Evolutionary conservation across 805 yeast genomes (phyloP).

Genomic region (Ogataea nakhonphanomensis): DNA sequence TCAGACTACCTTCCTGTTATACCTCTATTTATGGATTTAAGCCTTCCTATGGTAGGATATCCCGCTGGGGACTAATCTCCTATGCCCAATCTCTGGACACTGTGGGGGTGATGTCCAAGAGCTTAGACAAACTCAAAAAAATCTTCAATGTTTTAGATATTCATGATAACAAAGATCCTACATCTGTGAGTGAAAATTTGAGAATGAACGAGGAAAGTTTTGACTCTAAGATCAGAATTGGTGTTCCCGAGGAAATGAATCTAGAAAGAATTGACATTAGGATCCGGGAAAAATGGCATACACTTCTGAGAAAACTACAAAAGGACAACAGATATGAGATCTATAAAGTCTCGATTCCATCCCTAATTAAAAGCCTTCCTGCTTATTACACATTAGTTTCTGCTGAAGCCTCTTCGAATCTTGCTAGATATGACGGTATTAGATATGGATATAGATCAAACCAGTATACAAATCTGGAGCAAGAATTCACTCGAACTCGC

Average conservation of each 20-base stretch:
- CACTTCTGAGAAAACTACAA: constrained; percentile 42
- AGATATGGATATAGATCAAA: constrained; percentile 65
- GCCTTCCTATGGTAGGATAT: constrained; percentile 88
- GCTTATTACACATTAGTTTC: constrained; percentile 86
- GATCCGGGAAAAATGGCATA: constrained; percentile 46
- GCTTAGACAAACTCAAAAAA: constrained; percentile 39
- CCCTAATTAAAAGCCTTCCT: constrained; percentile 63
- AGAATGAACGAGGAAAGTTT: constrained; percentile 29
- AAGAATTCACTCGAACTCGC: constrained; percentile 54
- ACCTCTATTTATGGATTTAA: constrained; percentile 84
- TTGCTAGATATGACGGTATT: constrained; percentile 87
- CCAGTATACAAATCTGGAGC: constrained; percentile 29
- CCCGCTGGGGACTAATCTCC: constrained; percentile 88
- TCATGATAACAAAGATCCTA: constrained; percentile 76
- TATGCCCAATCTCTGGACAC: constrained; percentile 95
- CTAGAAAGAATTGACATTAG: constrained; percentile 50
- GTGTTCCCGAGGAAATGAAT: constrained; percentile 68
- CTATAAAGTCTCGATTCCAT: constrained; percentile 65
- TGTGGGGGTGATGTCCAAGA: constrained; percentile 73
- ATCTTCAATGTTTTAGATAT: constrained; percentile 58
- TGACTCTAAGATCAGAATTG: constrained; percentile 45
- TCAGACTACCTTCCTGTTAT: constrained; percentile 87
- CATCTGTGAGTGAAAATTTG: constrained; percentile 43
- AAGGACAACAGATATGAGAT: constrained; percentile 50
- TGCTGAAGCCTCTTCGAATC: constrained; percentile 91